Percentiles rank a stretch among this genome's conserved stretches.
These are phyloP conservation scores for Ganoderma meredithae DNA, from an alignment of 1,284 basidiomycete genomes.

Conservation along the genomic window DNA sequence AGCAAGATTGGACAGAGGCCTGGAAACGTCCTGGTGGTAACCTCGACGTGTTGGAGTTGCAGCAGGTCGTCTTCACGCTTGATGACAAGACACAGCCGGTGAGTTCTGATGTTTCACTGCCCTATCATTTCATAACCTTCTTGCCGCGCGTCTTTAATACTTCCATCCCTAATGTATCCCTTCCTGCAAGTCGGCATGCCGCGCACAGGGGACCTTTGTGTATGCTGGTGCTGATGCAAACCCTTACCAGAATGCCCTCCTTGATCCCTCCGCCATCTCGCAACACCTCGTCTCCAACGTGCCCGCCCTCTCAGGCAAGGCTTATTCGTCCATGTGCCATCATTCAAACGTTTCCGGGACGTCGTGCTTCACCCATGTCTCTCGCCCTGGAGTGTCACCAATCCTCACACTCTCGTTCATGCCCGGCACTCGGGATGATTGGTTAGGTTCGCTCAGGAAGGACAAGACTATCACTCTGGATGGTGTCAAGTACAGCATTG, in stretches of 20 bases:
- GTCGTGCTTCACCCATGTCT: conserved; percentile 52
- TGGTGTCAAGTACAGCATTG: conserved; percentile 52
- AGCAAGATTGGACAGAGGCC: conserved; percentile 56
- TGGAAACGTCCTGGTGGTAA: conserved; percentile 42
- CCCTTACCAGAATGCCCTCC: conserved; percentile 29
- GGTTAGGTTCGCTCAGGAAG: conserved; percentile 53
- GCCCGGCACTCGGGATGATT: conserved; percentile 58
- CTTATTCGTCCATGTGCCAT: conserved; percentile 42
- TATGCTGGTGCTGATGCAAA: conserved; percentile 39
- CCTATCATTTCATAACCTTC: conserved; percentile 7
- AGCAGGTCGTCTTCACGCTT: conserved; percentile 68
- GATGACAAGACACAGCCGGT: conserved; percentile 49
- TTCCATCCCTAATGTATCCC: background rate
- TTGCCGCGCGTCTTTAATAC: background rate
- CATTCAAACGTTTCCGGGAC: conserved; percentile 35
- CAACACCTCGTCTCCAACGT: conserved; percentile 54
- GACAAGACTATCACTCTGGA: conserved; percentile 46
- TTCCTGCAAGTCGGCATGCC: background rate
- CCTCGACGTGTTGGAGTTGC: conserved; percentile 61
- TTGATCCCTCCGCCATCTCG: conserved; percentile 52
- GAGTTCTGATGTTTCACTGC: conserved; percentile 29
- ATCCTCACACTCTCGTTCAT: conserved; percentile 68
- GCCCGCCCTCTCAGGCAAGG: conserved; percentile 47
- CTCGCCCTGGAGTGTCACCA: conserved; percentile 47
- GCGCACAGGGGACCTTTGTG: background rate